A percentile compares a stretch with the other conserved stretches of the same genome.
These are phyloP conservation scores for Eucommia ulmoides DNA, from an alignment of 257 asterid species.

Conservation along the genomic window DNA sequence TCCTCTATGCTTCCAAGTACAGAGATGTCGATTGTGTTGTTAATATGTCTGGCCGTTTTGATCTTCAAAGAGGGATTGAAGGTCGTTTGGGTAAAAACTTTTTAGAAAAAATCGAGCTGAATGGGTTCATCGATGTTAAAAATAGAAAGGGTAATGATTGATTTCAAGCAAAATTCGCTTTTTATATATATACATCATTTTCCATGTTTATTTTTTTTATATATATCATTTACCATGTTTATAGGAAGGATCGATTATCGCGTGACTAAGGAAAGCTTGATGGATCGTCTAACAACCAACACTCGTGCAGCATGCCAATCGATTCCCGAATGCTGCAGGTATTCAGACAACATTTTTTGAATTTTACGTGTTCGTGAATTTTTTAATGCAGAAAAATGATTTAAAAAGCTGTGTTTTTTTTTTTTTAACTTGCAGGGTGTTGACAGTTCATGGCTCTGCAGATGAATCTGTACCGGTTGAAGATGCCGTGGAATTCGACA, in stretches of 20 bases:
- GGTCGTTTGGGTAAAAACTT: constrained; percentile 80
- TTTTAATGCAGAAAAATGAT: background rate
- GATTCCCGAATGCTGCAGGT: constrained; percentile 66
- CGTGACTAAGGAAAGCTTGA: constrained; percentile 60
- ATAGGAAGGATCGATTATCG: constrained; percentile 60
- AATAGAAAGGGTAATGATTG: constrained; percentile 42
- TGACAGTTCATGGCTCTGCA: constrained; percentile 54
- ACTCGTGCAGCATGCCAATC: constrained; percentile 40
- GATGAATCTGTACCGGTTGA: constrained; percentile 73
- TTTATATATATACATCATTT: background rate
- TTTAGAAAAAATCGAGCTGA: constrained; percentile 36
- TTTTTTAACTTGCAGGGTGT: constrained; percentile 37
- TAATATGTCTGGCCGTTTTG: constrained; percentile 73
- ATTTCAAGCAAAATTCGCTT: background rate
- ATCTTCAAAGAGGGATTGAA: constrained; percentile 67
- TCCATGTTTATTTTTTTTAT: constrained; percentile 2
- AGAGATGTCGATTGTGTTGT: constrained; percentile 32
- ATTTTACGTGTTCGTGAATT: background rate
- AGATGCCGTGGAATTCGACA: constrained; percentile 53
- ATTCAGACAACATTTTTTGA: background rate
- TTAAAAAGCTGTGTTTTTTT: background rate
- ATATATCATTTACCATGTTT: background rate
- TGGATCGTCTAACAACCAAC: constrained; percentile 68
- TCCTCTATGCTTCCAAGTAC: constrained; percentile 64
- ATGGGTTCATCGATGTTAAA: constrained; percentile 63